These are phyloP conservation scores for Colletotrichum chrysophilum DNA, from an alignment of 2,329 filamentous ascomycete species.

Conservation along the genomic window DNA sequence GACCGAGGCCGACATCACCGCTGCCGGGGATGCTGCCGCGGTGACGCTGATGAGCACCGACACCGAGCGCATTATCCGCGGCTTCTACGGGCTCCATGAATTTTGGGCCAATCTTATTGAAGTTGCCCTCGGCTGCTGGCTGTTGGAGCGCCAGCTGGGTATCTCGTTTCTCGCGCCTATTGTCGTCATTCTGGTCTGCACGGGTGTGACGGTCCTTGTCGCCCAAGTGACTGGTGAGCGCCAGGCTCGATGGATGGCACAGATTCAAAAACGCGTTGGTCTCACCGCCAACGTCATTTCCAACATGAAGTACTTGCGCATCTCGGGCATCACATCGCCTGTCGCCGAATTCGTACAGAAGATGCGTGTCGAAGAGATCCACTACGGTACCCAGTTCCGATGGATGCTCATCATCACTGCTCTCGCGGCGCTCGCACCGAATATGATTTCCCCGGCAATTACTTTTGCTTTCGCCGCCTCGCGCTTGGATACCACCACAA, in stretches of 20 bases:
- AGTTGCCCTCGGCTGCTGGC: constrained; percentile 34
- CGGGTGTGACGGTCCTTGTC: constrained; percentile 17
- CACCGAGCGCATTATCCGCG: constrained; percentile 36
- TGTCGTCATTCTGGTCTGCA: constrained; percentile 29
- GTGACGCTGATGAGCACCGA: constrained; percentile 45
- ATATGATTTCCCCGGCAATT: constrained; percentile 39
- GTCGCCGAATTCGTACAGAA: constrained; percentile 27
- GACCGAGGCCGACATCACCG: constrained; percentile 27
- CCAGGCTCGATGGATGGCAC: constrained; percentile 34
- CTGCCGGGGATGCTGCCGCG: constrained; percentile 32
- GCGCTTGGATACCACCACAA: constrained; percentile 27
- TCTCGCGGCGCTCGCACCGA: constrained; percentile 36
- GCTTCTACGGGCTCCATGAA: constrained; percentile 35
- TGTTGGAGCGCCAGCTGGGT: constrained; percentile 36
- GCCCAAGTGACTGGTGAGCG: constrained; percentile 25
- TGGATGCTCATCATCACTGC: constrained; percentile 30
- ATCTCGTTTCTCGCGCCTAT: constrained; percentile 35
- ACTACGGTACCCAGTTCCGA: constrained; percentile 25
- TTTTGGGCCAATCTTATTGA: constrained; percentile 39
- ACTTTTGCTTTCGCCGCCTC: constrained; percentile 31
- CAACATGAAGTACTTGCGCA: constrained; percentile 31
- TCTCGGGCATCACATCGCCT: constrained; percentile 34
- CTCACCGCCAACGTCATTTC: constrained; percentile 26
- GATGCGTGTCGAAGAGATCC: constrained; percentile 28
- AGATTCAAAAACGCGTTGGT: constrained; percentile 31